Base-by-base conservation (phyloP, 345 rosid species). In the Citrus unshiu region DNA sequence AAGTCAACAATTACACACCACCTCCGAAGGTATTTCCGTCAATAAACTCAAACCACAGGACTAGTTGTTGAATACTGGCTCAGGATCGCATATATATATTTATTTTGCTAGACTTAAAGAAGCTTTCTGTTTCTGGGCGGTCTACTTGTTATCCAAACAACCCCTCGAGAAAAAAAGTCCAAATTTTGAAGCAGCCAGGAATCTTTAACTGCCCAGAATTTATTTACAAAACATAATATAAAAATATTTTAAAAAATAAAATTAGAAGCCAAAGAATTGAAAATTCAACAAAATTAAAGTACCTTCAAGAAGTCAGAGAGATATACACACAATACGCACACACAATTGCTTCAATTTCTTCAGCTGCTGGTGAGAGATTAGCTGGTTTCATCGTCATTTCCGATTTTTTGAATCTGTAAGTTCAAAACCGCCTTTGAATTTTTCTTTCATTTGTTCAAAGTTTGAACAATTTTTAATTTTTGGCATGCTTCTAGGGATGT, bases 71-170 rank as follows among this genome's bases (percentile, higher is more conserved):
- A 69, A 25, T 30, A 32, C 9, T 49, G 3, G 30, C 58, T 43
- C 64, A 35, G 84, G 78, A 76, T 51, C 73, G 72, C 81, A 77
- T 57, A 83, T 83, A 81, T 78, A 81, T 76, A 81, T 81, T 81
- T 72, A 51, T 58, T 67, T 81, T 75, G 69, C 59, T 61, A n/a
- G 62, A 32, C 65, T 7, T 37, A 18, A 21, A 7, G 32, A 25
- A 13, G 51, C 19, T 24, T 25, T 81, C 74, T 65, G 62, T 37
- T 32, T 12, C 60, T 46, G 29, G 18, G 30, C 27, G 12, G 39
- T 74, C 61, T 21, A 4, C 39, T 60, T 0, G 16, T 32, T 64
- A 30, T 70, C 77, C 77, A 43, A 40, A 70, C 22, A 56, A 40
- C 8, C 68, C 32, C 40, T 21, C 39, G 51, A 0, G 51, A 5